Evolutionary conservation across 225 moss, liverwort and hornwort genomes (phyloP).

Genomic region (Neckera pumila): DNA sequence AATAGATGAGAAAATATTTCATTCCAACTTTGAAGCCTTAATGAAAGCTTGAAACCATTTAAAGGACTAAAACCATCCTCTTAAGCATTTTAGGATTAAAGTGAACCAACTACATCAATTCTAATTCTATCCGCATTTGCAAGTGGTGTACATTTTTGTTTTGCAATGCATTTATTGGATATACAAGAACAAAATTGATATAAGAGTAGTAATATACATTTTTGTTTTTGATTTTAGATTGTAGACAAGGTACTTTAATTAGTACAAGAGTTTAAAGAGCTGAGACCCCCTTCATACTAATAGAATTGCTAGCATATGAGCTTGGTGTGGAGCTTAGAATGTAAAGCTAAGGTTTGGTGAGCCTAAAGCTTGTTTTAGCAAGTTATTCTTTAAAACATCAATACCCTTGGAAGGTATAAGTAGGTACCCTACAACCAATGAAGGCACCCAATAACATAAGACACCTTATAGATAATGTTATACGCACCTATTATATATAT

Average conservation of each 20-base stretch:
- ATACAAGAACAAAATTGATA: not conserved
- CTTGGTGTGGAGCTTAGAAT: too few species aligned
- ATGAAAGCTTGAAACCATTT: not conserved
- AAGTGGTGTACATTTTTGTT: not conserved
- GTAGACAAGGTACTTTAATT: not conserved
- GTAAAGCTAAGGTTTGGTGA: too few species aligned
- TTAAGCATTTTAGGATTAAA: accelerated
- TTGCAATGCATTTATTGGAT: not conserved
- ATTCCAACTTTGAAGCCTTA: not conserved
- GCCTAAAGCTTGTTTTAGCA: too few species aligned
- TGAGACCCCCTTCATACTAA: not conserved
- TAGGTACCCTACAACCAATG: too few species aligned
- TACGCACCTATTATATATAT: too few species aligned
- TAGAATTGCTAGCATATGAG: too few species aligned
- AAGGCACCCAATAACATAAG: too few species aligned
- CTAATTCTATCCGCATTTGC: accelerated
- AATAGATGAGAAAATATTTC: not conserved
- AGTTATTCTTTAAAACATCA: too few species aligned
- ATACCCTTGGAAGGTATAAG: too few species aligned
- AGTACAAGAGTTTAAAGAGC: not conserved
- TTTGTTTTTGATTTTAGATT: not conserved
- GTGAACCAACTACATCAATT: not conserved
- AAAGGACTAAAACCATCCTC: accelerated
- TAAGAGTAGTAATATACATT: not conserved
- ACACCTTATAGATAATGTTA: too few species aligned